Evolutionary conservation across 1,284 basidiomycete genomes (phyloP).

Genomic region (Moniliella sp.): DNA sequence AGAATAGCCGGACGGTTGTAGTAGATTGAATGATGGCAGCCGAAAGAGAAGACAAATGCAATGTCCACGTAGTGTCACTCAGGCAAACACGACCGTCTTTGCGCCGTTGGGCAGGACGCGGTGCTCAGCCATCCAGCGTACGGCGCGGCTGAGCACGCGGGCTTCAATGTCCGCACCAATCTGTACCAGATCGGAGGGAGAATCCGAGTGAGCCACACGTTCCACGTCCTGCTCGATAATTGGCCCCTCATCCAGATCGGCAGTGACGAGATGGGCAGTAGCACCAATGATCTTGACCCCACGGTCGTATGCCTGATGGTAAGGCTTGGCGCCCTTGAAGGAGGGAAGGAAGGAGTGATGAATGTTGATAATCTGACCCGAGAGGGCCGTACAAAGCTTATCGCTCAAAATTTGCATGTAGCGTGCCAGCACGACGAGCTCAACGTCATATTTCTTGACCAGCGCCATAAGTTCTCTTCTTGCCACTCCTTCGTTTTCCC

Average conservation of each 20-base stretch:
- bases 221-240: slow-evolving; percentile 30
- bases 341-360: slow-evolving; percentile 29
- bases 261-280: slow-evolving; percentile 26
- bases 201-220: slow-evolving; percentile 18
- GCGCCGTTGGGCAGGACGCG: slow-evolving; percentile 24
- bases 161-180: slow-evolving; percentile 23
- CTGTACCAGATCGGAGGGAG: slow-evolving; percentile 16
- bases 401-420: slow-evolving; percentile 30
- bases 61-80: no score
- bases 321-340: slow-evolving; percentile 27
- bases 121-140: slow-evolving; percentile 24
- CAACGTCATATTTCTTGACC: slow-evolving; percentile 19
- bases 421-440: slow-evolving; percentile 26
- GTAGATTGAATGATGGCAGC: no score
- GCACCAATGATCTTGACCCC: slow-evolving; percentile 30
- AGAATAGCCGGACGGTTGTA: no score
- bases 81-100: no score
- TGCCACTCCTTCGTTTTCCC: slow-evolving; percentile 30
- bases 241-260: slow-evolving; percentile 27
- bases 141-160: slow-evolving; percentile 20
- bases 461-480: slow-evolving; percentile 22
- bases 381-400: slow-evolving; percentile 18
- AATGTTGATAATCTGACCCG: slow-evolving; percentile 24
- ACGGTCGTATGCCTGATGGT: slow-evolving; percentile 25
- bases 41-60: no score